Evolutionary conservation across 805 yeast genomes (phyloP).

Genomic region (Ogataea degrootiae): DNA sequence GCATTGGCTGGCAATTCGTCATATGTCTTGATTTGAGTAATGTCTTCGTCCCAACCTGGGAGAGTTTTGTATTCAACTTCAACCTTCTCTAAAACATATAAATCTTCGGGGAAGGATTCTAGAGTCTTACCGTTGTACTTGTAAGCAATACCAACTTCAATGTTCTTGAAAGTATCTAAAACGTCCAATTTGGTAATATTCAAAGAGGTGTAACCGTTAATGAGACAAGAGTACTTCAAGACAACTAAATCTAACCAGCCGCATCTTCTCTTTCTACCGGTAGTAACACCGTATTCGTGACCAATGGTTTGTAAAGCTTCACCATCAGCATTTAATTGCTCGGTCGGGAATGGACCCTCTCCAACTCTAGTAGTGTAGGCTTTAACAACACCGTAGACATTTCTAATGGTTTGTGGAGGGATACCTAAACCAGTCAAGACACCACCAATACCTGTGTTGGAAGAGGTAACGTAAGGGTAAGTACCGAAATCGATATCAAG

Average conservation of each 20-base stretch:
- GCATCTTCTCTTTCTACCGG: slow-evolving; percentile 98
- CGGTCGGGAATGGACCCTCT: slow-evolving; percentile 99
- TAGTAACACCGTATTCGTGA: slow-evolving; percentile 95
- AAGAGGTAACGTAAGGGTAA: slow-evolving; percentile 94
- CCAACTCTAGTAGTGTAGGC: slow-evolving; percentile 99
- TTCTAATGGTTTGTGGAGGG: slow-evolving; percentile 80
- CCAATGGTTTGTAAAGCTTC: slow-evolving; percentile 87
- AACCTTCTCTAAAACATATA: slow-evolving; percentile 73
- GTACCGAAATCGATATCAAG: slow-evolving; percentile 97
- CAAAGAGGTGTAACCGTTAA: slow-evolving; percentile 92
- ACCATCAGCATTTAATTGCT: slow-evolving; percentile 84
- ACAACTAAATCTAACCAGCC: slow-evolving; percentile 99
- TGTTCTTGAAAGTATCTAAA: slow-evolving; percentile 82
- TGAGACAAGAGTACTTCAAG: slow-evolving; percentile 80
- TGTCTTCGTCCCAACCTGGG: slow-evolving; percentile 92
- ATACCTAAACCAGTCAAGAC: slow-evolving; percentile 94
- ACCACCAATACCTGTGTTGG: slow-evolving; percentile 96
- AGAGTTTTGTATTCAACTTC: slow-evolving; percentile 88
- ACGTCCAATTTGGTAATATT: slow-evolving; percentile 96
- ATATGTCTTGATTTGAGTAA: slow-evolving; percentile 63
- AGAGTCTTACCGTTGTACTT: slow-evolving; percentile 70
- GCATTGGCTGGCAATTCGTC: slow-evolving; percentile 87
- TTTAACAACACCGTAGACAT: slow-evolving; percentile 93
- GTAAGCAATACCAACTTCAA: slow-evolving; percentile 84
- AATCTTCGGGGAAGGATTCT: slow-evolving; percentile 88